Conservation (phyloP, 2,329 filamentous ascomycete genomes). For the Aulographum hederae region DNA sequence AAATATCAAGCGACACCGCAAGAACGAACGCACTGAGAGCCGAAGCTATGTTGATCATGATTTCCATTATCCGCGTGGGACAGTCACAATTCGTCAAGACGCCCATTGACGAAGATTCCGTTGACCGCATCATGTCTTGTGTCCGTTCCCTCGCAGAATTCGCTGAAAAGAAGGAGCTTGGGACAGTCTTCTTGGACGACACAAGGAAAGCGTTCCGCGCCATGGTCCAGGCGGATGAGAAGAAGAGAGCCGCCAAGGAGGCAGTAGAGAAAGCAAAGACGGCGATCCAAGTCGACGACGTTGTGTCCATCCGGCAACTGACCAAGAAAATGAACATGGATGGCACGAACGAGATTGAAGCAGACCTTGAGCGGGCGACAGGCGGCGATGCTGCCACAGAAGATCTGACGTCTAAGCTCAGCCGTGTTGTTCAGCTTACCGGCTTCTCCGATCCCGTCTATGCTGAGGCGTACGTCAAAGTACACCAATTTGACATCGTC, state of each 20-base stretch:
- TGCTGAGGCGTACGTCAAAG: conserved; percentile 96
- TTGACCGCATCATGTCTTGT: conserved; percentile 98
- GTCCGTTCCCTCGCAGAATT: conserved; percentile 86
- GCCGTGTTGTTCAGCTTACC: conserved; percentile 87
- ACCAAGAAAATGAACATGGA: conserved; percentile 78
- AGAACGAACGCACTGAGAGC: conserved; percentile 67
- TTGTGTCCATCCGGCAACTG: conserved; percentile 80
- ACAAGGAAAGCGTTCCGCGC: conserved; percentile 89
- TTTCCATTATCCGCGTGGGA: conserved; percentile 91
- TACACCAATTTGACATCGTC: conserved; percentile 97
- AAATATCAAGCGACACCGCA: conserved; percentile 70
- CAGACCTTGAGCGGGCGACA: conserved; percentile 85
- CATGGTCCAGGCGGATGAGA: conserved; percentile 95
- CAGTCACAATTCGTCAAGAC: conserved; percentile 98
- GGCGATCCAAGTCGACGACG: conserved; percentile 88
- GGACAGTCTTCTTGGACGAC: conserved; percentile 84
- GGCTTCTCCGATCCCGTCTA: conserved; percentile 94
- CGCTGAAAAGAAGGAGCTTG: conserved; percentile 71
- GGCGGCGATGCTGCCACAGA: conserved; percentile 73
- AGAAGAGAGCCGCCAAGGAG: conserved; percentile 90
- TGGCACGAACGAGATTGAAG: conserved; percentile 66
- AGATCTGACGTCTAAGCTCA: conserved; percentile 84
- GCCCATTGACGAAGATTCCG: conserved; percentile 90
- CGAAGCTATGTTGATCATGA: conserved; percentile 99
- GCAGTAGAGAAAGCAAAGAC: conserved; percentile 84